A percentile compares a stretch with the other conserved stretches of the same genome.
Evolutionary conservation across 192 early-diverging fungal genomes (phyloP).

Genomic region (Pecoramyces ruminantium): DNA sequence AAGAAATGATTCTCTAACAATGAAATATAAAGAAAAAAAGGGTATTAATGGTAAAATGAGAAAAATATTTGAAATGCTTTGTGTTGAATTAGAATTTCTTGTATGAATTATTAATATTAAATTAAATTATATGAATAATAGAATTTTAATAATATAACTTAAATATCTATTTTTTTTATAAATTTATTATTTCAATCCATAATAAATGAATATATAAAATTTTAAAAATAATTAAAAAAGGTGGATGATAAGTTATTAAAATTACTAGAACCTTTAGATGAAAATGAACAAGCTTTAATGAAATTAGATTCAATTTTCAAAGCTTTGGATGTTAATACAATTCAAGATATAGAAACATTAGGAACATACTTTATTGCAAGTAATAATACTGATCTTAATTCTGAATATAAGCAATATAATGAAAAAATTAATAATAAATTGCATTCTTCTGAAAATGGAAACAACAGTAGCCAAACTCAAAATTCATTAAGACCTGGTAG

Average conservation of each 20-base stretch:
- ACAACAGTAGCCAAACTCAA: background rate
- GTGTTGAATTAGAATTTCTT: background rate
- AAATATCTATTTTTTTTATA: too few relatives aligned
- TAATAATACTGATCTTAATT: background rate
- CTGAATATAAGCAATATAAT: background rate
- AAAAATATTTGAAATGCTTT: background rate
- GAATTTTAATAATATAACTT: too few relatives aligned
- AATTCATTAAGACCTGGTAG: background rate
- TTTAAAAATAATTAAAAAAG: background rate
- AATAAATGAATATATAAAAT: too few relatives aligned
- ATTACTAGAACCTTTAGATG: constrained; percentile 25
- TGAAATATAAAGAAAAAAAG: background rate
- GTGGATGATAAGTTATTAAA: constrained; percentile 39
- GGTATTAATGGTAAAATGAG: background rate
- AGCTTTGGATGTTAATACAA: constrained; percentile 27
- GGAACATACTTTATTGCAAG: constrained; percentile 13
- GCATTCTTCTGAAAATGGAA: background rate
- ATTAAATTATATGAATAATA: too few relatives aligned
- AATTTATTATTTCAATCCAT: too few relatives aligned
- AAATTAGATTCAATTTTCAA: constrained; percentile 37
- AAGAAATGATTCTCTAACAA: background rate
- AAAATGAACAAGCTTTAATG: constrained; percentile 31
- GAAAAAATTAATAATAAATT: background rate
- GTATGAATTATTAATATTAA: too few relatives aligned
- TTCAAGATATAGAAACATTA: constrained; percentile 30